A percentile compares a stretch with the other conserved stretches of the same genome.
Evolutionary conservation across 2,329 filamentous ascomycete species (phyloP).

Genomic region (Hypoxylon sp.): DNA sequence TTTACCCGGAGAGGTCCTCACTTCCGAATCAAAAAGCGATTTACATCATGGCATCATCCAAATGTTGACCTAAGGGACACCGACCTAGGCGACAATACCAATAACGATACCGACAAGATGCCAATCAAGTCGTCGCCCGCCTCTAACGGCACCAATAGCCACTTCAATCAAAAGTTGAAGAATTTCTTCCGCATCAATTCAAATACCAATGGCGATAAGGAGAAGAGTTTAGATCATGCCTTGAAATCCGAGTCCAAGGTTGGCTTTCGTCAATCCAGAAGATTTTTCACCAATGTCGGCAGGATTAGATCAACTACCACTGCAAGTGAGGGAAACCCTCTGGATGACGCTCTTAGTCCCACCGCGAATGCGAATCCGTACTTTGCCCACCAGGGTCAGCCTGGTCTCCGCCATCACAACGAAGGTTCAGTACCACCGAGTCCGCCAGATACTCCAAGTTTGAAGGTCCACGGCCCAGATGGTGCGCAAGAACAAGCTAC

Average conservation of each 20-base stretch:
- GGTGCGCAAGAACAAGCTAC: conserved; percentile 77
- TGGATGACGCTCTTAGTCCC: conserved; percentile 91
- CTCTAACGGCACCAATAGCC: conserved; percentile 62
- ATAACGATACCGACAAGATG: conserved; percentile 56
- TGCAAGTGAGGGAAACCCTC: conserved; percentile 89
- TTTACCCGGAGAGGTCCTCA: conserved; percentile 46
- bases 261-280: conserved; percentile 85
- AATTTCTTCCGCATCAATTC: conserved; percentile 79
- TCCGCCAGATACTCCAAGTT: conserved; percentile 87
- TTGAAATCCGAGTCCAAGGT: conserved; percentile 74
- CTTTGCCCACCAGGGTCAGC: conserved; percentile 95
- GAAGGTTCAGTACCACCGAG: conserved; percentile 93
- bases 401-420: conserved; percentile 93
- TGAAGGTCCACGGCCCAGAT: conserved; percentile 79
- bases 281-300: conserved; percentile 87
- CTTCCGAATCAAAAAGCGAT: conserved; percentile 53
- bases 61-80: conserved; percentile 47
- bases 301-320: conserved; percentile 92
- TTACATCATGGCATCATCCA: conserved; percentile 56
- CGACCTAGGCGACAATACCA: conserved; percentile 40
- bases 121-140: conserved; percentile 68
- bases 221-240: conserved; percentile 52
- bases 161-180: conserved; percentile 76
- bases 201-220: conserved; percentile 58
- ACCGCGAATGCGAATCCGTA: conserved; percentile 97